These are phyloP conservation scores for Magnusiomyces suaveolens DNA, from an alignment of 1,139 yeast genomes.

Conservation along the genomic window DNA sequence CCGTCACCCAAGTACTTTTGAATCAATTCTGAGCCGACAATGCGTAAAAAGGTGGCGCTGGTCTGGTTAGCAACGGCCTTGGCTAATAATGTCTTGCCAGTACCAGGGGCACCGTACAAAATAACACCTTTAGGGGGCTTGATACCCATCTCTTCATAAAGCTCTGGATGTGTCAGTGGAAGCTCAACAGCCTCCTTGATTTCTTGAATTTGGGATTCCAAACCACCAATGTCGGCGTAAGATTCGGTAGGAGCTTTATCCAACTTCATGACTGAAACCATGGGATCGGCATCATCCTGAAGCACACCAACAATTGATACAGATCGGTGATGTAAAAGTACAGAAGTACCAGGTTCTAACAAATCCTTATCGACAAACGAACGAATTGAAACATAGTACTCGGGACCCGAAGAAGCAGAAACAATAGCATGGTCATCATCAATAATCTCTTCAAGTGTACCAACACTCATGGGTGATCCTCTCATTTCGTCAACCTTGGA, in stretches of 20 bases:
- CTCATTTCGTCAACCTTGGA: slow-evolving; percentile 91
- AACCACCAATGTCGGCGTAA: slow-evolving; percentile 95
- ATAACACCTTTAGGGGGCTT: slow-evolving; percentile 99
- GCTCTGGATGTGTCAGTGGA: slow-evolving; percentile 94
- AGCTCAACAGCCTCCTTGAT: slow-evolving; percentile 96
- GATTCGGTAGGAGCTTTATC: slow-evolving; percentile 97
- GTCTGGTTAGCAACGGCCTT: slow-evolving; percentile 99
- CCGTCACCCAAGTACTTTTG: slow-evolving; percentile 98
- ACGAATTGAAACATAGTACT: slow-evolving; percentile 88
- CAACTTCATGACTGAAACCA: slow-evolving; percentile 94
- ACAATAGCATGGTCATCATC: slow-evolving; percentile 99
- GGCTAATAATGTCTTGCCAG: slow-evolving; percentile 93
- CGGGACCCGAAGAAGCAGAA: slow-evolving; percentile 91
- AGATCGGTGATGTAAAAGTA: slow-evolving; percentile 86
- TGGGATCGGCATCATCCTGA: slow-evolving; percentile 95
- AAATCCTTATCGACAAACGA: slow-evolving; percentile 97
- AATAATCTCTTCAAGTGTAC: slow-evolving; percentile 90
- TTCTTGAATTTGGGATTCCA: slow-evolving; percentile 93
- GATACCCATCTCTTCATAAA: slow-evolving; percentile 98
- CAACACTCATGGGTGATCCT: slow-evolving; percentile 95
- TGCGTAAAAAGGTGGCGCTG: slow-evolving; percentile 88
- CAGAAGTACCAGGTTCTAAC: slow-evolving; percentile 97
- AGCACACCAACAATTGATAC: slow-evolving; percentile 91
- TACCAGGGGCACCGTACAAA: slow-evolving; percentile 97
- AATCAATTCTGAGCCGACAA: slow-evolving; percentile 93